These are phyloP conservation scores for Kluyveromyces wickerhamii DNA, from an alignment of 805 yeast genomes.

Conservation along the genomic window DNA sequence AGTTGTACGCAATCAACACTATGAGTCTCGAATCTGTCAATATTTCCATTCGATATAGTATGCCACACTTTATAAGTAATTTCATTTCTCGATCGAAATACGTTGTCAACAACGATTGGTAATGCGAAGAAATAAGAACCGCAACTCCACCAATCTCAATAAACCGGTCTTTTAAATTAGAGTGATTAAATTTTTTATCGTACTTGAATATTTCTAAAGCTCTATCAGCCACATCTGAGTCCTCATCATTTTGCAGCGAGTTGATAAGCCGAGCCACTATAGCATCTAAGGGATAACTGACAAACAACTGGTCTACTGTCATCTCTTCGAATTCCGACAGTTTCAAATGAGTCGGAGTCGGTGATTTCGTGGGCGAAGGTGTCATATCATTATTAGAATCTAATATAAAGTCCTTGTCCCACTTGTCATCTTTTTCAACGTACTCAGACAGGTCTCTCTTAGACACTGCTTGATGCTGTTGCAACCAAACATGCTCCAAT, in stretches of 20 bases:
- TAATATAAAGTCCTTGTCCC: slow-evolving; percentile 24
- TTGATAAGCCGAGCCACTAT: not conserved
- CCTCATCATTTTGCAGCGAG: not conserved
- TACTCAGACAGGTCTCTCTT: slow-evolving; percentile 4
- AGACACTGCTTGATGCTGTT: slow-evolving; percentile 1
- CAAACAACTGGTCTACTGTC: slow-evolving; percentile 4
- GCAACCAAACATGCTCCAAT: slow-evolving; percentile 51
- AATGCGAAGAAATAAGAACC: slow-evolving; percentile 9
- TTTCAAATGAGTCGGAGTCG: slow-evolving; percentile 5
- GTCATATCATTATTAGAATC: slow-evolving; percentile 14
- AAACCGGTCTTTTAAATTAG: slow-evolving; percentile 16
- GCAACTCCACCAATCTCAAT: slow-evolving; percentile 23
- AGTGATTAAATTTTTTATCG: slow-evolving; percentile 16
- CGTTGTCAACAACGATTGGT: slow-evolving; percentile 7
- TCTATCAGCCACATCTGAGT: slow-evolving; percentile 4
- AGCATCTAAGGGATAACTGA: not conserved
- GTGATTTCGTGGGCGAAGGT: slow-evolving; percentile 9
- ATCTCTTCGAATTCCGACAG: slow-evolving; percentile 5
- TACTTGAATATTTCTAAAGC: slow-evolving; percentile 13
- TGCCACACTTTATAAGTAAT: slow-evolving; percentile 21
- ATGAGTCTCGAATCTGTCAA: slow-evolving; percentile 12
- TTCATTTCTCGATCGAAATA: slow-evolving; percentile 13
- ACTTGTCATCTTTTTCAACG: slow-evolving; percentile 16
- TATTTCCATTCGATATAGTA: slow-evolving; percentile 15
- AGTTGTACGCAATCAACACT: slow-evolving; percentile 7